A percentile compares a stretch with the other conserved stretches of the same genome.
Evolutionary conservation across 202 grass and related monocot species (phyloP).

Genomic region (Zizania palustris): DNA sequence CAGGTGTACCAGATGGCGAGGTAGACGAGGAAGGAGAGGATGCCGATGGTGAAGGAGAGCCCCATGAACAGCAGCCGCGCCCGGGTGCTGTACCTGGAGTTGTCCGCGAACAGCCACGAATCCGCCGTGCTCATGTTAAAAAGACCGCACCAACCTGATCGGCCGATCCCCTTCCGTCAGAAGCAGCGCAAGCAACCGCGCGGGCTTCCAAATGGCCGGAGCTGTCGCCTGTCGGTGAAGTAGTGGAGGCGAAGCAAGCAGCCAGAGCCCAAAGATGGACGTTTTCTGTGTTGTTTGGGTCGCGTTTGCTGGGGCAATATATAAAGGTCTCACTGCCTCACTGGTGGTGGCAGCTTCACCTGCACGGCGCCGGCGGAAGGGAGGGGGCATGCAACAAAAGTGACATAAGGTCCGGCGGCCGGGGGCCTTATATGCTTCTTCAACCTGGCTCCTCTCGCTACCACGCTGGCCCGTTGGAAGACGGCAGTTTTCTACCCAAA

Average conservation of each 20-base stretch:
- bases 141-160: not conserved
- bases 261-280: not conserved
- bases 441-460: too few relatives aligned
- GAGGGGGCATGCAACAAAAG: not conserved
- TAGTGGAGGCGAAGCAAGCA: not conserved
- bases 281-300: conserved; percentile 9
- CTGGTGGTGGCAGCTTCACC: conserved; percentile 17
- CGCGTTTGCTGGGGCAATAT: conserved; percentile 25
- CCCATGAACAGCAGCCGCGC: conserved; percentile 64
- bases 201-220: not conserved
- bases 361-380: not conserved
- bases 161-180: too few relatives aligned
- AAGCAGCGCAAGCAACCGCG: not conserved
- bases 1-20: conserved; percentile 66
- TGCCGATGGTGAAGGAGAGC: conserved; percentile 73
- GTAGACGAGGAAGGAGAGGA: conserved; percentile 70
- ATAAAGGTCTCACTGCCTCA: not conserved
- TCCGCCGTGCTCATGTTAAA: conserved; percentile 48
- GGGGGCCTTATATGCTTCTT: too few relatives aligned
- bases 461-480: not conserved
- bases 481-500: not conserved
- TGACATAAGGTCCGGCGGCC: not conserved
- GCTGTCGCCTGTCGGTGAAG: not conserved
- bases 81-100: conserved; percentile 49
- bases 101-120: conserved; percentile 59